These are phyloP conservation scores for Nannochloropsis granulata DNA, from an alignment of 108 stramenopile genomes.

Conservation along the genomic window DNA sequence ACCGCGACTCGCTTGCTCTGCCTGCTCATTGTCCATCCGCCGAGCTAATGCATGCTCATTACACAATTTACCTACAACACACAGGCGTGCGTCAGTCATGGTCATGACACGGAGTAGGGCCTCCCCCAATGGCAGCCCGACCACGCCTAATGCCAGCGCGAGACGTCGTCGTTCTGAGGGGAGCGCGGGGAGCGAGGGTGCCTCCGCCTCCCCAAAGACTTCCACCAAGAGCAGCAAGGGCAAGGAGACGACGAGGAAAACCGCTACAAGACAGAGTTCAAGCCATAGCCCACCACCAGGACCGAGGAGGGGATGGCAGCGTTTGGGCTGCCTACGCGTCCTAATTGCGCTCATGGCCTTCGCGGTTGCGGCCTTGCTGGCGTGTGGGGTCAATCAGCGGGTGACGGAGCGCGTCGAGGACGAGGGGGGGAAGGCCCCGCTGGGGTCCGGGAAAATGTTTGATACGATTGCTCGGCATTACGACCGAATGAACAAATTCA, in stretches of 20 bases:
- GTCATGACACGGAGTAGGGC: background rate
- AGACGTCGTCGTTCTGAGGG: background rate
- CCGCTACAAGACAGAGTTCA: background rate
- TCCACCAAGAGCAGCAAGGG: background rate
- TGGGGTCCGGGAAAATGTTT: conserved; percentile 66
- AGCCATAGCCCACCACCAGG: background rate
- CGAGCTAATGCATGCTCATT: too few species aligned
- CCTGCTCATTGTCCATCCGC: too few species aligned
- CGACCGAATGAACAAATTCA: conserved; percentile 60
- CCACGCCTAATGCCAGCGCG: background rate
- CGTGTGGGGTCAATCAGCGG: background rate
- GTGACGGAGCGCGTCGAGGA: background rate
- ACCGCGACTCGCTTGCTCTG: too few species aligned
- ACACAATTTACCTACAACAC: background rate
- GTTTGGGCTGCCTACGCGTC: background rate
- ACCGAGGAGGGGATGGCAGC: background rate
- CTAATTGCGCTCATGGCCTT: background rate
- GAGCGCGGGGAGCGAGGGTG: background rate
- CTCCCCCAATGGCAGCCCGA: background rate
- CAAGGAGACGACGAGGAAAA: background rate
- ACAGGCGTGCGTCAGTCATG: background rate
- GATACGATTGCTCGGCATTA: conserved; percentile 62
- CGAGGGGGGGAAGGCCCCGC: background rate
- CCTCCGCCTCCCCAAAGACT: background rate
- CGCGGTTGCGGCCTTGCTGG: background rate